phyloP scores from a whole-genome alignment of 2,329 filamentous ascomycete genomes.

The Cyphellophora attinorum region DNA sequence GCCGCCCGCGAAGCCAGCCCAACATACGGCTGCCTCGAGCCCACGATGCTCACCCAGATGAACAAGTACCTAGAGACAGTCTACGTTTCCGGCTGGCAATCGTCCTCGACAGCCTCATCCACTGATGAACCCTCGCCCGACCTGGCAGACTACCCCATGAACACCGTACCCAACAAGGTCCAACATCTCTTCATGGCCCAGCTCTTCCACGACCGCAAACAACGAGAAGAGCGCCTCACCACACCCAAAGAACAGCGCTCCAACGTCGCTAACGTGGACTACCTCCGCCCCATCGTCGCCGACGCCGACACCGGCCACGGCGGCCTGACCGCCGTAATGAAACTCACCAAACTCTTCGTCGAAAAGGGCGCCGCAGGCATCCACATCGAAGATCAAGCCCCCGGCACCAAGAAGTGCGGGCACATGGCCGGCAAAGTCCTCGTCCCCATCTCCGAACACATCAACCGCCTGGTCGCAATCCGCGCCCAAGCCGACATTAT shows the following conservation, averaged over 20 bases:
- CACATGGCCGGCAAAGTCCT: conserved; percentile 99
- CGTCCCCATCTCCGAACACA: conserved; percentile 94
- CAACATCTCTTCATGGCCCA: conserved; percentile 96
- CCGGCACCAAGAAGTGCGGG: conserved; percentile 98
- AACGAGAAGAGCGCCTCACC: conserved; percentile 84
- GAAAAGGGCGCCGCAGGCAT: conserved; percentile 96
- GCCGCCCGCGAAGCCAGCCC: conserved; percentile 75
- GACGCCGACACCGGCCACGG: conserved; percentile 97
- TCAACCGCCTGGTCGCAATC: conserved; percentile 93
- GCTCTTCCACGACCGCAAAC: conserved; percentile 98
- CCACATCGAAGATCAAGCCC: conserved; percentile 97
- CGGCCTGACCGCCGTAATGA: conserved; percentile 97
- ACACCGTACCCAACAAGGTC: conserved; percentile 97
- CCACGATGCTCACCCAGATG: conserved; percentile 99
- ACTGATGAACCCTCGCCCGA: conserved; percentile 95
- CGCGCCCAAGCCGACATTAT: conserved; percentile 97
- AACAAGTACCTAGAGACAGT: conserved; percentile 97
- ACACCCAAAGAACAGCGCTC: conserved; percentile 62
- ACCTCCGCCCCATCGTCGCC: conserved; percentile 88
- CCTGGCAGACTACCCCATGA: conserved; percentile 95
- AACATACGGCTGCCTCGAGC: conserved; percentile 95
- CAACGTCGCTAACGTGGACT: conserved; percentile 75
- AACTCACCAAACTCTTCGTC: conserved; percentile 94
- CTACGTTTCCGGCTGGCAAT: conserved; percentile 98
- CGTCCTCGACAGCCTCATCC: conserved; percentile 86